A percentile compares a stretch with the other conserved stretches of the same genome.
Evolutionary conservation across 1,284 basidiomycete genomes (phyloP).

Genomic region (Trametes hirsuta): DNA sequence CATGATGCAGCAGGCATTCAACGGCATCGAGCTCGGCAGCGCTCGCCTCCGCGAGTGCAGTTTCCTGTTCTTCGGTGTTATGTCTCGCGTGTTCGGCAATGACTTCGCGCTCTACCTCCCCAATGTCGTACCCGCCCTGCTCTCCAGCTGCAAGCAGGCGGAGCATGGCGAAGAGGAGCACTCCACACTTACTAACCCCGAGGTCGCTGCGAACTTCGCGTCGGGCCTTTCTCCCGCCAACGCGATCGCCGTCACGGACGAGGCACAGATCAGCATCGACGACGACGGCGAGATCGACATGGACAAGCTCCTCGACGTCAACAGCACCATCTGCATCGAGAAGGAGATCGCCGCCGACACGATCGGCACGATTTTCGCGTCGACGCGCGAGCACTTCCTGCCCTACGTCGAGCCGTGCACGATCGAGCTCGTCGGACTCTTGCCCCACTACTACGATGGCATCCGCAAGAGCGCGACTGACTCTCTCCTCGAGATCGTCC

Average conservation of each 20-base stretch:
- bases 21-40: conserved; percentile 86
- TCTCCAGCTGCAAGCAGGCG: conserved; percentile 85
- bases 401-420: conserved; percentile 85
- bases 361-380: conserved; percentile 88
- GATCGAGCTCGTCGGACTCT: conserved; percentile 81
- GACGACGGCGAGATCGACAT: conserved; percentile 85
- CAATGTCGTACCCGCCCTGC: conserved; percentile 85
- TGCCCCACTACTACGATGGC: conserved; percentile 97
- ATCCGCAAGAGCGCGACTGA: conserved; percentile 95
- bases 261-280: conserved; percentile 62
- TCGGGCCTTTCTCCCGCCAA: conserved; percentile 74
- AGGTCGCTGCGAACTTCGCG: conserved; percentile 61
- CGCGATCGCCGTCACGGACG: conserved; percentile 64
- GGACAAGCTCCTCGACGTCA: conserved; percentile 88
- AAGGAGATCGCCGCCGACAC: conserved; percentile 99
- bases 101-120: conserved; percentile 92
- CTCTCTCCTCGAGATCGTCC: conserved; percentile 87
- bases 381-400: conserved; percentile 86
- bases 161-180: conserved; percentile 74
- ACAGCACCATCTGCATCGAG: conserved; percentile 97
- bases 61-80: conserved; percentile 98
- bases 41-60: conserved; percentile 93
- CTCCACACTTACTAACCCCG: conserved; percentile 49
- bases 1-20: conserved; percentile 96
- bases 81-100: conserved; percentile 94